These are phyloP conservation scores for Breynia disticha DNA, from an alignment of 441 rosid species.

Conservation along the genomic window DNA sequence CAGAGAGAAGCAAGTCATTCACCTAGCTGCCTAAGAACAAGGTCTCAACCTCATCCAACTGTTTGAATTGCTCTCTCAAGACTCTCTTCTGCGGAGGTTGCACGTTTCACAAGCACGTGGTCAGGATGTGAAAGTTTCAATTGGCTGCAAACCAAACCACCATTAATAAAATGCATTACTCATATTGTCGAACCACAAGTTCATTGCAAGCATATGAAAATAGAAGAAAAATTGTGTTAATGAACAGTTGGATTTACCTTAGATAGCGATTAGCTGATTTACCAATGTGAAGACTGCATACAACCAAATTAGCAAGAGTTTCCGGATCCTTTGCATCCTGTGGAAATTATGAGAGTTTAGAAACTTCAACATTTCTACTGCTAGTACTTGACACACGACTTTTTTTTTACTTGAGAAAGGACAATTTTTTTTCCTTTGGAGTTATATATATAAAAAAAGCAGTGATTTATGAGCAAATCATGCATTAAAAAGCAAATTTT, in stretches of 20 bases:
- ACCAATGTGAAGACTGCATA: constrained; percentile 85
- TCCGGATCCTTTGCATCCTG: constrained; percentile 95
- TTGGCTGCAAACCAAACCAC: constrained; percentile 81
- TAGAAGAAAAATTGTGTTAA: background rate
- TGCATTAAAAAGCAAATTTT: no score
- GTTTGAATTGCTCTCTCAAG: constrained; percentile 83
- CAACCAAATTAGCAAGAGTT: constrained; percentile 82
- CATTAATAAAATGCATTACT: no score
- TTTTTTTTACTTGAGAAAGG: no score
- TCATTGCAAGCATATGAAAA: background rate
- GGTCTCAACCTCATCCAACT: constrained; percentile 34
- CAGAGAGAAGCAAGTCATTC: background rate
- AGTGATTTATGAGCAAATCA: no score
- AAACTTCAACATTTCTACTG: no score
- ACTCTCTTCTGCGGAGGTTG: constrained; percentile 63
- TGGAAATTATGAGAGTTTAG: no score
- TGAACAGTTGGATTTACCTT: constrained; percentile 33
- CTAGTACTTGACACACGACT: no score
- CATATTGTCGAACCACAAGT: background rate
- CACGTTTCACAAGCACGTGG: constrained; percentile 60
- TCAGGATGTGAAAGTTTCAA: constrained; percentile 77
- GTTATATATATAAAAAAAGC: no score
- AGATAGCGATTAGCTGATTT: constrained; percentile 79
- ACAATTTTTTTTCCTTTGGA: no score
- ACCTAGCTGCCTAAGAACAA: constrained; percentile 3